Base-by-base conservation (phyloP, 768 basidiomycete genomes). In the Leccinum truebloodii region DNA sequence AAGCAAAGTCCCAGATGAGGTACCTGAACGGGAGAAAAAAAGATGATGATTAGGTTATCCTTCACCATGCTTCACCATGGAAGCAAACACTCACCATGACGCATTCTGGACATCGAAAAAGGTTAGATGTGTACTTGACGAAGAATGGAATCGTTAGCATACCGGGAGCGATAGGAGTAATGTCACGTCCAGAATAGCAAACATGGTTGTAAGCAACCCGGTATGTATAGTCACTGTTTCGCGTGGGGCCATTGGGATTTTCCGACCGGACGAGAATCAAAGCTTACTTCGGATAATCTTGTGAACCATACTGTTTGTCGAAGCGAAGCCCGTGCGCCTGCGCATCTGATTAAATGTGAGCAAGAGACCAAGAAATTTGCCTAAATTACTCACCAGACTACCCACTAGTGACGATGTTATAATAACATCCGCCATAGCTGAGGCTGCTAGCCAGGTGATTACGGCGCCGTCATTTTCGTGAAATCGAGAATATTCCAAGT, bases 311-410 rank as follows among this genome's bases (percentile, higher is more conserved):
- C 52, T 52, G 7, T 82, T 79, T 1, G 81, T 80, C 8, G 62
- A 59, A 4, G 69, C 59, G 57, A 80, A 79, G 8, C 80, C 80
- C 0, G 79, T 81, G 63, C 76, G 78, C 59, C 78, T 73, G 37
- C 63, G 75, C 37, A 68, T 62, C 81, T 82, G 46, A 54, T 32
- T 10, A 16, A 9, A 49, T 1, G 12, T 22, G 41, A 39, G 14
- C n/a, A 30, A 4, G 1, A 34, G 4, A n/a, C 20, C 44, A 18
- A 44, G 20, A 44, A 12, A 44, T 20, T 44, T 44, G 5, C 44
- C n/a, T 20, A 44, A 20, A 44, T 44, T 12, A 44, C 44, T 20
- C 44, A 44, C 44, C 44, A 44, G 12, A 44, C 44, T 44, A 44
- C n/a, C n/a, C 44, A 44, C 44, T 20, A 44, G 44, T 20, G 44